Conservation (phyloP, 169 alveolate species). For the Eimeria necatrix region DNA sequence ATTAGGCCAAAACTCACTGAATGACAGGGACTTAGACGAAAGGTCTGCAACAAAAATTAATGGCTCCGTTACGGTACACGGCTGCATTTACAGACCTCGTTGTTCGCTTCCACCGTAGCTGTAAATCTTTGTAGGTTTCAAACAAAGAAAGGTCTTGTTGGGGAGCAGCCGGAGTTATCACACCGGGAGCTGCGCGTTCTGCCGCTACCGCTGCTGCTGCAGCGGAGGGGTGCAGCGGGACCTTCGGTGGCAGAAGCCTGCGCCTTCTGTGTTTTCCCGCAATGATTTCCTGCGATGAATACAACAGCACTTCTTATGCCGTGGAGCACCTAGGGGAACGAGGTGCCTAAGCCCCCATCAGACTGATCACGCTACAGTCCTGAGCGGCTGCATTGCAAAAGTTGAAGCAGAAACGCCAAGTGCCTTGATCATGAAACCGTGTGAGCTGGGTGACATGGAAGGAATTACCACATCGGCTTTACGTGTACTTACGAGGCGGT, state of each 20-base stretch:
- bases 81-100: slow-evolving; percentile 49
- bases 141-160: slow-evolving; percentile 73
- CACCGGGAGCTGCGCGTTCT: slow-evolving; percentile 49
- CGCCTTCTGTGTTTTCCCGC: slow-evolving; percentile 90
- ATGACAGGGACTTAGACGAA: no score
- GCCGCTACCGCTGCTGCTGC: slow-evolving; percentile 71
- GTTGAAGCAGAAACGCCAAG: no score
- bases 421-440: no score
- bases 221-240: slow-evolving; percentile 89
- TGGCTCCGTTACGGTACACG: neutral
- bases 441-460: no score
- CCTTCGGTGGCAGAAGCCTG: slow-evolving; percentile 89
- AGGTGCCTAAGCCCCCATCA: no score
- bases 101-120: slow-evolving; percentile 77
- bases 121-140: slow-evolving; percentile 75
- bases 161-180: slow-evolving; percentile 56
- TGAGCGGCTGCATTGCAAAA: no score
- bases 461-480: no score
- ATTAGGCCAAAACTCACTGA: neutral
- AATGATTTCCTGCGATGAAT: slow-evolving; percentile 87
- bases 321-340: no score
- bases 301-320: neutral
- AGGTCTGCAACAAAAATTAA: neutral
- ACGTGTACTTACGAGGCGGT: slow-evolving; percentile 46
- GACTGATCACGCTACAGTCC: no score